Evolutionary conservation across 2,329 filamentous ascomycete genomes (phyloP), one percentile per base, ranked within the genome.

Genomic region (Aschersonia sp.): DNA sequence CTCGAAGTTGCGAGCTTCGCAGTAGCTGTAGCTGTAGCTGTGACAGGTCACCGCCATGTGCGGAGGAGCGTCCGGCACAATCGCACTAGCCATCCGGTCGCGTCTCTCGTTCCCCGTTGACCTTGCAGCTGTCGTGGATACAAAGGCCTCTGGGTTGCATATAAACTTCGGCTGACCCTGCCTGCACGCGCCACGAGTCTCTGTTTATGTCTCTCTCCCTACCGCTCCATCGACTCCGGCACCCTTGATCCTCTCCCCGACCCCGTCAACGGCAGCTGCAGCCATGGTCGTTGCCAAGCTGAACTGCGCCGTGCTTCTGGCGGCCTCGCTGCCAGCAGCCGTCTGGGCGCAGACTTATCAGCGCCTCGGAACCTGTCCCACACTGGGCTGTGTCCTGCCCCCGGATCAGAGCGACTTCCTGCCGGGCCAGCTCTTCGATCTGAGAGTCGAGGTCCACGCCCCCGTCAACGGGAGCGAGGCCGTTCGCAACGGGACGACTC

Each of bases 391-490:
- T 54, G 65, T 81, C 44, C 64, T 81, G 11, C 77, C 77, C 11
- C 77, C 77, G 1, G 76, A 81, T 53, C 74, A 78, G 67, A 80
- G 83, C 53, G 86, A 92, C 58, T 92, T 92, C 66, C 74, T 94
- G 2, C 81, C 86, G 5, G 86, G 86, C 10, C 86, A 92, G 66
- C 82, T 77, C 62, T 92, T 92, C 58, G 87, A 92, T 60, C 81
- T 94, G 52, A 81, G 86, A 50, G 75, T 90, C 50, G 86, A 92
- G 62, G 77, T 92, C 32, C 85, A 90, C 60, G 84, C 84, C 8
- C 85, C 85, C 5, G 72, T 82, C 59, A 92, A 92, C 63, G 86
- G 87, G 53, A 84, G 83, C 39, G 84, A 92, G 64, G 81, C 81
- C n/a, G 84, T 79, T 51, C 76, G 79, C 54, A 65, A 76, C 12